These are phyloP conservation scores for Haplosporangium gracile DNA, from an alignment of 192 early-diverging fungal genomes.

Conservation along the genomic window DNA sequence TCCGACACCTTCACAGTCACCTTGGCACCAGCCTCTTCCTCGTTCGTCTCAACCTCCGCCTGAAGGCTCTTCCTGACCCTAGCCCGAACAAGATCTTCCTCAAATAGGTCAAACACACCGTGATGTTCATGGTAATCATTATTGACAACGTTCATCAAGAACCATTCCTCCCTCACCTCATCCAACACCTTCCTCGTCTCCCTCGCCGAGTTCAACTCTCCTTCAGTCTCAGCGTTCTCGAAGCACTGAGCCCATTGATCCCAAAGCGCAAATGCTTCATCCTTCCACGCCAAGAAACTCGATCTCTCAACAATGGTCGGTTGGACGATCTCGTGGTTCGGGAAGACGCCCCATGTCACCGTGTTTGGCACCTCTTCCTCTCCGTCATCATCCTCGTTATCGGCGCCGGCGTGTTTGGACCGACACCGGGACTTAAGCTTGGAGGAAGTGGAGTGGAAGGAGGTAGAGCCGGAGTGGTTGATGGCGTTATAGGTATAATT, in stretches of 20 bases:
- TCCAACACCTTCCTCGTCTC: conserved; percentile 65
- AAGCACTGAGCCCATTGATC: conserved; percentile 84
- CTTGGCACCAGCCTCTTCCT: background rate
- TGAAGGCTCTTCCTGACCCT: background rate
- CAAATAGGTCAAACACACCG: conserved; percentile 79
- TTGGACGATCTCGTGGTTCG: conserved; percentile 92
- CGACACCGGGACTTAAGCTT: conserved; percentile 63
- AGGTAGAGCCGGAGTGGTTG: conserved; percentile 56
- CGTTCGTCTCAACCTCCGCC: background rate
- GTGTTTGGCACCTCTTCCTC: conserved; percentile 78
- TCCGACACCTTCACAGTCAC: background rate
- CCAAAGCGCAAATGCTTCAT: conserved; percentile 96
- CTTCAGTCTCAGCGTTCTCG: conserved; percentile 53
- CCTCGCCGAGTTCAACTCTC: conserved; percentile 21
- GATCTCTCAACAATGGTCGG: conserved; percentile 89
- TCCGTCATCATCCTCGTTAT: conserved; percentile 68
- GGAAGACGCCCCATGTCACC: conserved; percentile 99
- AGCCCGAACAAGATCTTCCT: conserved; percentile 29
- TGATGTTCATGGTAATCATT: conserved; percentile 84
- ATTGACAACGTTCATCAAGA: conserved; percentile 92
- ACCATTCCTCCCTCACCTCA: conserved; percentile 78
- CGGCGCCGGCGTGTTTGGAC: background rate
- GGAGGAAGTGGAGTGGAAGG: background rate
- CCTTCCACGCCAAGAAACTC: conserved; percentile 93
- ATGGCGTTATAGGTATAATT: conserved; percentile 91